Evolutionary conservation across 371 early-diverging fungal species (phyloP), one percentile per base, ranked within the genome.

Genomic region (Mortierella sp.): DNA sequence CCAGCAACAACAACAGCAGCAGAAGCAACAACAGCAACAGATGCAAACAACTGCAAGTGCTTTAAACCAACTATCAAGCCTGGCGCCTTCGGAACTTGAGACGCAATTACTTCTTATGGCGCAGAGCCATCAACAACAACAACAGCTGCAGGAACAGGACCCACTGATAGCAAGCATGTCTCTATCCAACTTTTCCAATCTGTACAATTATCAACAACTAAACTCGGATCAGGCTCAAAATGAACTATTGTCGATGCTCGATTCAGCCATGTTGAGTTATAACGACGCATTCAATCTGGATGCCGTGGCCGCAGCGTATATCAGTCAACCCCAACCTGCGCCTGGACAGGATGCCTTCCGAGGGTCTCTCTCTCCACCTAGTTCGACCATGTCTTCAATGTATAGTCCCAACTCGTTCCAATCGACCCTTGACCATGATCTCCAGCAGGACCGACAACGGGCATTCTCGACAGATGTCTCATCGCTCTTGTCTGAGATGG

Each of bases 211-310:
- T 37, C 80, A 79, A 44, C 80, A 79, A 47, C 44, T 79, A 30
- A 79, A 79, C 57, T 73, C 80, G n/a, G 80, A 79, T 46, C 73
- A 73, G 25, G 73, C 70, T 1, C 80, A 79, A 43, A 65, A 70
- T 15, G 80, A 79, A 5, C 70, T 79, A 21, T 26, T 79, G 58
- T 73, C 80, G 37, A 70, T 79, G 53, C 52, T 79, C 60, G 66
- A 66, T 16, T 58, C 73, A 1, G 58, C 80, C 21, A 48, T 66
- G 55, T 59, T 79, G 55, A 66, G 59, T 25, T 70, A 69, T 45
- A 45, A 21, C 26, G 64, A 52, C 29, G 23, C 53, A 19, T 12
- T 53, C 12, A 53, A 23, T 9, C 9, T 19, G 12, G 37, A 37
- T 37, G 37, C 37, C 37, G 37, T 37, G 37, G 37, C 37, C 37